Evolutionary conservation across 345 rosid species (phyloP), one percentile per base, ranked within the genome.

Genomic region (Excoecaria agallocha): DNA sequence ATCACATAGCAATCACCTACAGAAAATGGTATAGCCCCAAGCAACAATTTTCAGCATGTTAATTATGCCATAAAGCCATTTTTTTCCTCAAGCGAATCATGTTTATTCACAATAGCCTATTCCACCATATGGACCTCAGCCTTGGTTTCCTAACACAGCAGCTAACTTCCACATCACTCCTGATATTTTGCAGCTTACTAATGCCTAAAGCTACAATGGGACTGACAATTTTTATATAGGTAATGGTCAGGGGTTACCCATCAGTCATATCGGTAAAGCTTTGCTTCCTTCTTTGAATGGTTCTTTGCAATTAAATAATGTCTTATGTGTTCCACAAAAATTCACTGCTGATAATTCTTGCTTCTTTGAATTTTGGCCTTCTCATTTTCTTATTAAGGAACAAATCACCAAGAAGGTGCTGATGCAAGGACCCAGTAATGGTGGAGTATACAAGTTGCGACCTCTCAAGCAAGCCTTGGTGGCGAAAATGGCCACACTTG

Each of bases 361-460:
- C 5, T 68, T 49, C n/a, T 25, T n/a, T n/a, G n/a, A n/a, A n/a
- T n/a, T n/a, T n/a, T n/a, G n/a, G n/a, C n/a, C n/a, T n/a, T n/a
- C n/a, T 68, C 49, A 24, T 15, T 68, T 48, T 68, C 2, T 68
- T 50, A 41, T 68, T 1, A 49, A 67, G 57, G 71, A 67, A 12
- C 41, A 67, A 13, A 11, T 48, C 6, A 46, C 57, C 35, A 25
- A 49, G 56, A 8, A 25, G 8, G 3, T 49, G 3, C 20, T 68
- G 5, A 41, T 68, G 0, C 9, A 68, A 17, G 57, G 58, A 6
- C n/a, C 43, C 12, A 46, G 71, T 68, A 11, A 25, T 0, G 1
- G 49, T 9, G 45, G 22, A 2, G 12, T 68, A 1, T 68, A 68
- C 2, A 1, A 13, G 0, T 3, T 68, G n/a, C 16, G 52, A 41